Conservation (phyloP, 116 monocot species). For the Thalassia testudinum region DNA sequence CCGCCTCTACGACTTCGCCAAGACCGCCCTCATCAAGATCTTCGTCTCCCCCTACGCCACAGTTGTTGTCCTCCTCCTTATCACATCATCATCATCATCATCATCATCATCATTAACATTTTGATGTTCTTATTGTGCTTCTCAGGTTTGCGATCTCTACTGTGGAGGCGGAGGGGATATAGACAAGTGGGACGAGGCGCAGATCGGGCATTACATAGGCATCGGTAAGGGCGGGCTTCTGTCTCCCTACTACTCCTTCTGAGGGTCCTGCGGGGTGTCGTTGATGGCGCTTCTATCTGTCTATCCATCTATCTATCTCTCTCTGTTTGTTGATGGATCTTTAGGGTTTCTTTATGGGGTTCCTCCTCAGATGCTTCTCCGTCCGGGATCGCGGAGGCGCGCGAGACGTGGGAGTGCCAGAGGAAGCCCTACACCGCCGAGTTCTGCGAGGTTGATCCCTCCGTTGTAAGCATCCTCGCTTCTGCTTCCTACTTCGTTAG, state of each 20-base stretch:
- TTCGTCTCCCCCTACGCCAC: conserved; percentile 78
- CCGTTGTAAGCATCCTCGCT: conserved; percentile 17
- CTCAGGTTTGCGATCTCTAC: conserved; percentile 77
- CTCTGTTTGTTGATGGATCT: too few species aligned
- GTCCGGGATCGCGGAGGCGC: conserved; percentile 46
- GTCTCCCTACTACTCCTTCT: not conserved
- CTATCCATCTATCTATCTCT: too few species aligned
- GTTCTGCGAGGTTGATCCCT: conserved; percentile 72
- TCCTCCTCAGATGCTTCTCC: conserved; percentile 31
- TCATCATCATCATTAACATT: not conserved
- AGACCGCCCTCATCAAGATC: conserved; percentile 77
- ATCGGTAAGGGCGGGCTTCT: conserved; percentile 22
- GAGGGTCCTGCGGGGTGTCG: too few species aligned
- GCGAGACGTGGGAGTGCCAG: conserved; percentile 68
- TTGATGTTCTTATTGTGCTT: not conserved
- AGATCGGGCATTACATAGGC: conserved; percentile 82
- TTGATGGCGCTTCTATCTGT: too few species aligned
- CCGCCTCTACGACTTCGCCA: conserved; percentile 83
- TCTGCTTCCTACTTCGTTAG: too few species aligned
- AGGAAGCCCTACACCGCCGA: conserved; percentile 66
- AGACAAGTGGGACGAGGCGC: conserved; percentile 78
- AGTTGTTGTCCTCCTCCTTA: conserved; percentile 9
- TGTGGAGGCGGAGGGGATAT: conserved; percentile 43
- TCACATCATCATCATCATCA: not conserved
- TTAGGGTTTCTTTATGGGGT: not conserved